These are phyloP conservation scores for Adansonia madagascariensis DNA, from an alignment of 441 rosid genomes.

Conservation along the genomic window DNA sequence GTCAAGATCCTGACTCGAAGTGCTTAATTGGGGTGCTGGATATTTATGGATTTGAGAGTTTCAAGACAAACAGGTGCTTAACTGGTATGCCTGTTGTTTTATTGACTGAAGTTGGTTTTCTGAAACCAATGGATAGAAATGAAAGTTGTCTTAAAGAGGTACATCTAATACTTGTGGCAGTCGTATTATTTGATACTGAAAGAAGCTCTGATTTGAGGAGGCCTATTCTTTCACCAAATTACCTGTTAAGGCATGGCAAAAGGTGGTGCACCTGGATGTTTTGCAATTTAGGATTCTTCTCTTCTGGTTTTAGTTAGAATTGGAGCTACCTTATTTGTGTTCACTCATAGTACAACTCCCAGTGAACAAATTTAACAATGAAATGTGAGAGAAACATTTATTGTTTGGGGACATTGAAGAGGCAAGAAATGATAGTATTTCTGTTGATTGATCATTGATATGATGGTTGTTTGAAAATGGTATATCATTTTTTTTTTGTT, in stretches of 20 bases:
- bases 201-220: conserved; percentile 20
- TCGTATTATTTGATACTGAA: conserved; percentile 14
- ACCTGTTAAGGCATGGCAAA: conserved; percentile 9
- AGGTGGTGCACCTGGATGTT: not conserved
- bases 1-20: conserved; percentile 88
- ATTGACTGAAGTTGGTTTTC: conserved; percentile 36
- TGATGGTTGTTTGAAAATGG: not conserved
- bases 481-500: not conserved
- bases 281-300: not conserved
- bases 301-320: not conserved
- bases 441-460: not conserved
- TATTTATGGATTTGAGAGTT: conserved; percentile 98
- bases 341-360: not conserved
- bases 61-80: conserved; percentile 99
- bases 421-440: not conserved
- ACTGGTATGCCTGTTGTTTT: conserved; percentile 60
- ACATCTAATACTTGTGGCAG: conserved; percentile 3
- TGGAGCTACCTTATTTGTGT: not conserved
- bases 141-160: conserved; percentile 18
- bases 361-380: not conserved
- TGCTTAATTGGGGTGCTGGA: conserved; percentile 92
- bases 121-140: conserved; percentile 33
- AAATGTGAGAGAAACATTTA: not conserved
- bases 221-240: conserved; percentile 25
- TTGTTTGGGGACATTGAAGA: not conserved